Percentiles rank a stretch among this genome's conserved stretches.
Conservation (phyloP, 441 rosid genomes). For the Populus hybrid region DNA sequence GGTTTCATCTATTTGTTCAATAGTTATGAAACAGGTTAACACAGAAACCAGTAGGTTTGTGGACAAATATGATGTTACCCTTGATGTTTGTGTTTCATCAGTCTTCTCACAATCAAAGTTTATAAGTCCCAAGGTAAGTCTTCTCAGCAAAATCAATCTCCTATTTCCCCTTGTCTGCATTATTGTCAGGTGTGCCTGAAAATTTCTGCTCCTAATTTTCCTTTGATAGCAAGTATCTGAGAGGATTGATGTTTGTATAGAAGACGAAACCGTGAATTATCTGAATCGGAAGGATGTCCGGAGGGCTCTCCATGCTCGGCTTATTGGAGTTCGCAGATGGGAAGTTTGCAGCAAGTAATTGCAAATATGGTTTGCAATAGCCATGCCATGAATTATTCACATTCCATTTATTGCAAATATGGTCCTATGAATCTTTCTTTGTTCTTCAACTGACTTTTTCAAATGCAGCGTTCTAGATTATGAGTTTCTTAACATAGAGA, state of each 20-base stretch:
- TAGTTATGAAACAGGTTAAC: slow-evolving; percentile 76
- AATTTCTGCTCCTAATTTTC: slow-evolving; percentile 6
- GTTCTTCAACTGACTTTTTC: neutral
- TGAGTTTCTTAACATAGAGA: slow-evolving; percentile 72
- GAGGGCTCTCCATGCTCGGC: slow-evolving; percentile 82
- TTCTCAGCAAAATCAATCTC: neutral
- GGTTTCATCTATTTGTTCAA: slow-evolving; percentile 72
- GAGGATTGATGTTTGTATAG: slow-evolving; percentile 83
- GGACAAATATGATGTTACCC: slow-evolving; percentile 95
- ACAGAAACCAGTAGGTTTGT: slow-evolving; percentile 90
- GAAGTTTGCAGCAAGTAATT: slow-evolving; percentile 91
- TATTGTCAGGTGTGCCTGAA: neutral
- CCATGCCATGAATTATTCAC: neutral
- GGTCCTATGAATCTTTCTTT: neutral
- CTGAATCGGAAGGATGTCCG: slow-evolving; percentile 83
- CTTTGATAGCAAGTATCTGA: slow-evolving; percentile 63
- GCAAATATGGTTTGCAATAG: neutral
- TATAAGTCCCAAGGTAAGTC: slow-evolving; percentile 61
- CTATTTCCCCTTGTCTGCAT: neutral
- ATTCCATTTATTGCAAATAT: neutral
- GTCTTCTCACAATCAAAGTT: slow-evolving; percentile 77
- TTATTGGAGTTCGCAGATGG: slow-evolving; percentile 78
- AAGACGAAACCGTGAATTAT: slow-evolving; percentile 82
- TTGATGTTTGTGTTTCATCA: slow-evolving; percentile 91
- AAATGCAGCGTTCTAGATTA: slow-evolving; percentile 74